Evolutionary conservation across 306 rosid species (phyloP).

Genomic region (Medicago lupulina): DNA sequence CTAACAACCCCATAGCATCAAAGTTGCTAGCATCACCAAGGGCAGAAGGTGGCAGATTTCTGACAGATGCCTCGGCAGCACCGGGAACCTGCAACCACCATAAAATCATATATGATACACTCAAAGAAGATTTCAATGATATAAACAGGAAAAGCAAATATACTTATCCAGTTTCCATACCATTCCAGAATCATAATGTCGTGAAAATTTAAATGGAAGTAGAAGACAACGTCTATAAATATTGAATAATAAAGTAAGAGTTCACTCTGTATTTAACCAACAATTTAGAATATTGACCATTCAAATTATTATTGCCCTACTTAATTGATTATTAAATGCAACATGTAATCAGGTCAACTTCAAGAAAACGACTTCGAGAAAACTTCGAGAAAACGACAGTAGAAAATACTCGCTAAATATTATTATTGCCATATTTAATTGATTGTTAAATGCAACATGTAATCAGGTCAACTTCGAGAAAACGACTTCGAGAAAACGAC

Average conservation of each 20-base stretch:
- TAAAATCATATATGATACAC: conserved; percentile 24
- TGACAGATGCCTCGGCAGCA: conserved; percentile 82
- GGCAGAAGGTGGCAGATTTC: conserved; percentile 94
- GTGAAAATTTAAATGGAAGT: conserved; percentile 14
- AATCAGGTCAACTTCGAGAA: not conserved
- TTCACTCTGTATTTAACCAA: not conserved
- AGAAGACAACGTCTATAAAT: conserved; percentile 12
- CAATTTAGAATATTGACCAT: not conserved
- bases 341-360: not conserved
- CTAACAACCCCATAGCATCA: conserved; percentile 83
- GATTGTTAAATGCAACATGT: not conserved
- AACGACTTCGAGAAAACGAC: no score
- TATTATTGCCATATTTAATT: not conserved
- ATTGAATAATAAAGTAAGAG: conserved; percentile 17
- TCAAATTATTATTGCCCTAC: not conserved
- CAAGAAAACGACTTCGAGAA: not conserved
- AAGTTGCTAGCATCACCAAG: conserved; percentile 92
- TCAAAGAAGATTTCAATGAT: conserved; percentile 5
- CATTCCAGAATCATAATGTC: conserved; percentile 14
- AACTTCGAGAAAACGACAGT: not conserved
- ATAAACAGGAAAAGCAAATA: not conserved
- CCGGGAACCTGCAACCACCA: conserved; percentile 78
- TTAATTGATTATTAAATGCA: not conserved
- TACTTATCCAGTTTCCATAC: conserved; percentile 8
- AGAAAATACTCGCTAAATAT: conserved; percentile 12